phyloP scores from a whole-genome alignment of 2,329 filamentous ascomycete species.

The Fusarium virguliforme region DNA sequence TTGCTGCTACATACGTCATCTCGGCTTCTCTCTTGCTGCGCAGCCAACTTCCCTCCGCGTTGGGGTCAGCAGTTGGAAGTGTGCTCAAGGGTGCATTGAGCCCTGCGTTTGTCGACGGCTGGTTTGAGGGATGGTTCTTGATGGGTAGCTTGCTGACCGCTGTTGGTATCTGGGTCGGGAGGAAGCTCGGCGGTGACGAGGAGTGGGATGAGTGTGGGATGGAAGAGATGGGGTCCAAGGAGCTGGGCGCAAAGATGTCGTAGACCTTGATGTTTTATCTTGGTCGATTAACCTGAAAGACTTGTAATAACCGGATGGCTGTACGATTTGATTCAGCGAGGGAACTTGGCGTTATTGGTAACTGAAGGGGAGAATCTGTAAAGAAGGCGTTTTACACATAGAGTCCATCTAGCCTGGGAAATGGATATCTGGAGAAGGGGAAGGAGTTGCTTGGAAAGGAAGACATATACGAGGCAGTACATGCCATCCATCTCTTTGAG shows the following conservation, averaged over 20 bases:
- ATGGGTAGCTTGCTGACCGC: constrained; percentile 77
- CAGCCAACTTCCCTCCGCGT: constrained; percentile 83
- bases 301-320: constrained; percentile 30
- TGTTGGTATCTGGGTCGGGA: constrained; percentile 80
- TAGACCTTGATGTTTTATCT: constrained; percentile 37
- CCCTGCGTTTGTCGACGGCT: constrained; percentile 74
- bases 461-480: background rate
- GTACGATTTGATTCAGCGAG: constrained; percentile 25
- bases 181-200: constrained; percentile 71
- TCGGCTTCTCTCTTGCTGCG: constrained; percentile 82
- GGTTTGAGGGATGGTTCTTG: constrained; percentile 93
- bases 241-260: constrained; percentile 80
- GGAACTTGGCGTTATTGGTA: constrained; percentile 35
- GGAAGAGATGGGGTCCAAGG: constrained; percentile 75
- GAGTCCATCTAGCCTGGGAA: constrained; percentile 22
- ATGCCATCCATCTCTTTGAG: background rate
- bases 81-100: constrained; percentile 83
- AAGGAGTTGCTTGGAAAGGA: background rate
- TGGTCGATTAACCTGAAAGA: constrained; percentile 28
- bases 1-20: constrained; percentile 89
- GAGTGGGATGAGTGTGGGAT: constrained; percentile 74
- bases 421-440: constrained; percentile 14
- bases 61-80: constrained; percentile 83
- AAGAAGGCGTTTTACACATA: constrained; percentile 30
- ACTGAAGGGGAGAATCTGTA: constrained; percentile 1